Evolutionary conservation across 1,139 yeast genomes (phyloP).

Genomic region (Ashbya aceris): DNA sequence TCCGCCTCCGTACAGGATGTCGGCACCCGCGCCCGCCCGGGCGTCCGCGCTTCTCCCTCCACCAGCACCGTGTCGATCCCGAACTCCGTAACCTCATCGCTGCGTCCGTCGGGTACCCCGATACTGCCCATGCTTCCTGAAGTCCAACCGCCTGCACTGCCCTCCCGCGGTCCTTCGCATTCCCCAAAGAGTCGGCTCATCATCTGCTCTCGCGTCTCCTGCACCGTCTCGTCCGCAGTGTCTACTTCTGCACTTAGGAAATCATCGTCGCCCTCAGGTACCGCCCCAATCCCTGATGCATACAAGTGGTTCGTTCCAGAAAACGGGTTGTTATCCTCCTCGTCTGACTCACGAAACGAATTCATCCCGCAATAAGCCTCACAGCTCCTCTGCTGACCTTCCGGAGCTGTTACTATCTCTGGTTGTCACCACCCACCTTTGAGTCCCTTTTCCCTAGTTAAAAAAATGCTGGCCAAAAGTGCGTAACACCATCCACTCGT

Average conservation of each 20-base stretch:
- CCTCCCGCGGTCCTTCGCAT: neutral
- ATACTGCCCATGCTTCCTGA: neutral
- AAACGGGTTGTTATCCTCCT: conserved; percentile 43
- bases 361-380: conserved; percentile 9
- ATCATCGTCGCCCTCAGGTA: conserved; percentile 12
- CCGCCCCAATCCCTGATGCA: conserved; percentile 33
- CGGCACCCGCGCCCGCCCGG: neutral
- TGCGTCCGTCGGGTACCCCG: neutral
- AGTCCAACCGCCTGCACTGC: neutral
- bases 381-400: too few relatives aligned
- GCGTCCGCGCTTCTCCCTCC: neutral
- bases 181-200: conserved; percentile 10
- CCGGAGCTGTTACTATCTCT: too few relatives aligned
- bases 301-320: conserved; percentile 36
- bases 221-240: conserved; percentile 5
- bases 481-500: too few relatives aligned
- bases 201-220: conserved; percentile 7
- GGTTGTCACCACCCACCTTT: too few relatives aligned
- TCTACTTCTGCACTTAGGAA: conserved; percentile 6
- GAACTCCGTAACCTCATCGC: neutral
- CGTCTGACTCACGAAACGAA: conserved; percentile 26
- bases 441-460: too few relatives aligned
- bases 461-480: too few relatives aligned
- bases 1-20: conserved; percentile 3
- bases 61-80: conserved; percentile 5